A percentile compares a stretch with the other conserved stretches of the same genome.
Conservation (phyloP, 805 yeast species). For the Metschnikowia matae region DNA sequence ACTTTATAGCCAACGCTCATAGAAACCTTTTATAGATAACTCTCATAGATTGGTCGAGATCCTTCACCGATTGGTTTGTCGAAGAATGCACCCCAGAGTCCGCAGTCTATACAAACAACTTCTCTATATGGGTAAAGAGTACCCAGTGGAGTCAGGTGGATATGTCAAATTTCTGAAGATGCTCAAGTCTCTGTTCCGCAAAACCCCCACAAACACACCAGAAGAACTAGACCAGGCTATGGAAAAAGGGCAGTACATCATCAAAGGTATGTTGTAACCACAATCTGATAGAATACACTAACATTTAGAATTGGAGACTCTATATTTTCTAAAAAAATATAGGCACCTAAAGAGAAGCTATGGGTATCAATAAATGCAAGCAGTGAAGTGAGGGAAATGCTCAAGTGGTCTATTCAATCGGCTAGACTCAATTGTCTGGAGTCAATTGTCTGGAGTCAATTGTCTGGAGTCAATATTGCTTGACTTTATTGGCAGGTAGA, state of each 20-base stretch:
- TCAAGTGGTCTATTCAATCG: too few species aligned
- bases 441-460: too few species aligned
- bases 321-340: slow-evolving; percentile 30
- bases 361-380: slow-evolving; percentile 1
- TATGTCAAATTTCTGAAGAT: slow-evolving; percentile 20
- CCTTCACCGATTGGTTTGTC: background rate
- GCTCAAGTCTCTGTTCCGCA: slow-evolving; percentile 21
- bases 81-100: slow-evolving; percentile 13
- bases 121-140: slow-evolving; percentile 33
- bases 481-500: too few species aligned
- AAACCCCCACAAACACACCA: slow-evolving; percentile 12
- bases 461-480: too few species aligned
- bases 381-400: too few species aligned
- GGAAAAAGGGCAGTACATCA: slow-evolving; percentile 26
- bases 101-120: slow-evolving; percentile 21
- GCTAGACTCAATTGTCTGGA: too few species aligned
- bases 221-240: slow-evolving; percentile 23
- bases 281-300: slow-evolving; percentile 1
- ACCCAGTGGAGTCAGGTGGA: slow-evolving; percentile 32
- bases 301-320: slow-evolving; percentile 28
- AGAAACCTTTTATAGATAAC: too few species aligned
- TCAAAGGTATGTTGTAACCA: slow-evolving; percentile 20
- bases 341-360: slow-evolving; percentile 36
- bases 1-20: too few species aligned
- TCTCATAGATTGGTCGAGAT: background rate